These are phyloP conservation scores for Alternaria dauci DNA, from an alignment of 2,329 filamentous ascomycete genomes.

Conservation along the genomic window DNA sequence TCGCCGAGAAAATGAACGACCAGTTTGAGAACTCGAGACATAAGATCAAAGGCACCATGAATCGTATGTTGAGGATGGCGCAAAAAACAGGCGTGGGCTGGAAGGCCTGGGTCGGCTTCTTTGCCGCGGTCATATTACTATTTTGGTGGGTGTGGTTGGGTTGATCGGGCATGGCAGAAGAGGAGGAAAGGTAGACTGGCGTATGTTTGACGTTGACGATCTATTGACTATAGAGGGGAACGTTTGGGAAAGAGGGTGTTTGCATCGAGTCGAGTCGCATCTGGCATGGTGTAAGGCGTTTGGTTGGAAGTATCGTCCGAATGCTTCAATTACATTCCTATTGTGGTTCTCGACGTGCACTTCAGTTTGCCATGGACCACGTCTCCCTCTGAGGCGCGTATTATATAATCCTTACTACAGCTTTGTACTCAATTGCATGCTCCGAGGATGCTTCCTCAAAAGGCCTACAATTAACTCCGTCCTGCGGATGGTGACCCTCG, in stretches of 20 bases:
- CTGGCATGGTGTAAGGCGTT: constrained; percentile 8
- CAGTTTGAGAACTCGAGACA: constrained; percentile 86
- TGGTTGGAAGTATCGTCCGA: not conserved
- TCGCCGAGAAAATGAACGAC: constrained; percentile 96
- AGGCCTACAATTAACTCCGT: not conserved
- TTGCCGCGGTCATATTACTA: constrained; percentile 79
- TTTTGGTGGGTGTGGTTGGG: constrained; percentile 91
- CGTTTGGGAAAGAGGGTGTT: not conserved
- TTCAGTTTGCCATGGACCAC: not conserved
- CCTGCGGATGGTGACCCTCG: not conserved
- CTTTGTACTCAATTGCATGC: not conserved
- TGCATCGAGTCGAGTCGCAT: constrained; percentile 7
- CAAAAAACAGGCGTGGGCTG: constrained; percentile 93
- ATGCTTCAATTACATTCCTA: not conserved
- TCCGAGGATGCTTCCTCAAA: not conserved
- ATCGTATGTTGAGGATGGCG: constrained; percentile 95
- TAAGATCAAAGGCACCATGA: constrained; percentile 90
- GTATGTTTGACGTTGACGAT: not conserved
- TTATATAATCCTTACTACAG: not conserved
- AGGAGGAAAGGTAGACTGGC: not conserved
- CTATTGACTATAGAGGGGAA: not conserved
- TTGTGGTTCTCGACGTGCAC: not conserved
- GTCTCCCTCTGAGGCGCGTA: not conserved
- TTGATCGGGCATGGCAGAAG: not conserved
- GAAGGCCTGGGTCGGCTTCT: constrained; percentile 93